phyloP scores from a whole-genome alignment of 2,329 filamentous ascomycete species.

The Colletotrichum caudatum region DNA sequence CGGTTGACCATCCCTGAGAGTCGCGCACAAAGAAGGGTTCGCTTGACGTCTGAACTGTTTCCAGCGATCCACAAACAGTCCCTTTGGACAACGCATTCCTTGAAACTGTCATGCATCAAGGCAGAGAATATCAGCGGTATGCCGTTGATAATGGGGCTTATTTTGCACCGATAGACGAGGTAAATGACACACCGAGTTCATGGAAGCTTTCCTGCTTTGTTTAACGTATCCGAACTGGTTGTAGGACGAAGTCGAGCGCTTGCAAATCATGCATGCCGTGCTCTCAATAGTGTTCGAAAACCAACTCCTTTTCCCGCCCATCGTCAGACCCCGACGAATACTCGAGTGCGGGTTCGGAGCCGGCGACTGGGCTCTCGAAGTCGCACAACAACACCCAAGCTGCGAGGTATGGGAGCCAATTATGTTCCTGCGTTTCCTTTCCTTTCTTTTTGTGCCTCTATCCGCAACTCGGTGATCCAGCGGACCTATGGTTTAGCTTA shows the following conservation, averaged over 20 bases:
- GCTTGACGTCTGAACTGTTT: slow-evolving; percentile 45
- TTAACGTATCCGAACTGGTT: slow-evolving; percentile 30
- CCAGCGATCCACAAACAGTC: slow-evolving; percentile 61
- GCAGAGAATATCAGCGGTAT: slow-evolving; percentile 75
- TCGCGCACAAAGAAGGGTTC: not conserved
- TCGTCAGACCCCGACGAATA: slow-evolving; percentile 67
- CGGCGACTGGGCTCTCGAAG: slow-evolving; percentile 77
- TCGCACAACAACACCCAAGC: slow-evolving; percentile 72
- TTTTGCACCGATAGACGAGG: slow-evolving; percentile 79
- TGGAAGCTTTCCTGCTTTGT: not conserved
- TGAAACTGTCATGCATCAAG: slow-evolving; percentile 70
- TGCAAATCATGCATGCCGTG: slow-evolving; percentile 72
- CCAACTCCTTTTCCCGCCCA: slow-evolving; percentile 76
- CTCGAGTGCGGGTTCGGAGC: slow-evolving; percentile 80
- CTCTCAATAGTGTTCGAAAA: slow-evolving; percentile 74
- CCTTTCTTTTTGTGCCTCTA: not conserved
- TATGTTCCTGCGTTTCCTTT: not conserved
- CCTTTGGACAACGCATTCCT: slow-evolving; percentile 69
- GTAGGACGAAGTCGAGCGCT: slow-evolving; percentile 76
- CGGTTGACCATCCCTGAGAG: slow-evolving; percentile 7
- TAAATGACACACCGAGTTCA: slow-evolving; percentile 52
- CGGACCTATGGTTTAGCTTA: not conserved
- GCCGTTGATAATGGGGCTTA: slow-evolving; percentile 74
- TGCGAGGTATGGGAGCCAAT: slow-evolving; percentile 68
- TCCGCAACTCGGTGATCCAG: not conserved